phyloP scores from a whole-genome alignment of 148 eudicot genomes.

The Tetragonia tetragonoides region DNA sequence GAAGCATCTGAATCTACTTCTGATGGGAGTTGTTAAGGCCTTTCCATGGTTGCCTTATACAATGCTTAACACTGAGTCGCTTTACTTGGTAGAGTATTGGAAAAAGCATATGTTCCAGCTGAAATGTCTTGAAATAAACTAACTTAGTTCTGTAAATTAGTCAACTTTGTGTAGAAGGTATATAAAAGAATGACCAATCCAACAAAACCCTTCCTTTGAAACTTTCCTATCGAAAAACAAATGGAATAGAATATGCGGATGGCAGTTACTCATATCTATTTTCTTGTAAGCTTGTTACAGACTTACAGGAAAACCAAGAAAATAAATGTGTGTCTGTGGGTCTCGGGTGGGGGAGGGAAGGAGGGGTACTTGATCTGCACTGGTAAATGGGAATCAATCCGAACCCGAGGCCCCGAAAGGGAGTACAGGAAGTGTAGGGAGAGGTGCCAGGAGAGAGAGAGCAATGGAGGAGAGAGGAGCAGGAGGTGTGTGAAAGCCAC shows the following conservation, averaged over 20 bases:
- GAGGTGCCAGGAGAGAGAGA: constrained; percentile 29
- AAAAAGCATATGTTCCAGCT: background rate
- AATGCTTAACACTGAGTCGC: background rate
- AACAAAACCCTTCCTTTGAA: too few species aligned
- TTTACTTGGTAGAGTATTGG: background rate
- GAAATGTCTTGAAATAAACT: background rate
- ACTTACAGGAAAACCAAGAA: background rate
- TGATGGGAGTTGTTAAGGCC: background rate
- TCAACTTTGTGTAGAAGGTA: background rate
- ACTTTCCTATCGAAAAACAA: background rate
- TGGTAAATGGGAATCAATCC: background rate
- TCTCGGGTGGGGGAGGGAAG: background rate
- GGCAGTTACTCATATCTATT: background rate
- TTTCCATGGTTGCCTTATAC: background rate
- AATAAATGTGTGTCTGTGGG: too few species aligned
- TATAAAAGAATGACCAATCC: background rate
- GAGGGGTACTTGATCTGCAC: background rate
- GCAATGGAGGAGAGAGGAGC: constrained; percentile 25
- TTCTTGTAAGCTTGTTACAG: background rate
- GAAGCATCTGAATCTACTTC: background rate
- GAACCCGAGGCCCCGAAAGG: constrained; percentile 2
- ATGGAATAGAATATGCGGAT: background rate
- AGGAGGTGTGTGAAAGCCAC: constrained; percentile 21
- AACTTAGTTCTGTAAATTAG: background rate
- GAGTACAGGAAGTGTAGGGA: constrained; percentile 30